Base-by-base conservation (phyloP, 306 rosid genomes). In the Nissolia schottii region DNA sequence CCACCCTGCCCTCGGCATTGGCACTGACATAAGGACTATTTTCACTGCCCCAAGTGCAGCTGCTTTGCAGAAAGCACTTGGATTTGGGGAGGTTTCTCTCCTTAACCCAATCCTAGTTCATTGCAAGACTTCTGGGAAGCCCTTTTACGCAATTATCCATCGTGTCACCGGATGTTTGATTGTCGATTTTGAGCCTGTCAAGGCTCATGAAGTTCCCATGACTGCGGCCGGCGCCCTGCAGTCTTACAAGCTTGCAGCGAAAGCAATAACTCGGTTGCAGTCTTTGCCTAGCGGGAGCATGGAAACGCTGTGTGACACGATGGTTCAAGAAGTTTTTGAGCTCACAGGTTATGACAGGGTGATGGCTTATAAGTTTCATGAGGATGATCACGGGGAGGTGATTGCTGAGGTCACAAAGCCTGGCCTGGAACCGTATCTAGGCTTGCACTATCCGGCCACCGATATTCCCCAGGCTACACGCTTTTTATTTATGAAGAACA, bases 311-410 rank as follows among this genome's bases (percentile, higher is more conserved):
- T 91, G 97, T 83, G 88, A 87, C 60, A 78, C 96, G 14, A 87
- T 89, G 97, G 90, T 87, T 34, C 88, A 89, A 67, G 96, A 89
- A 64, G 97, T 92, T 68, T 89, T 85, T 75, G 97, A 92, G 31
- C 88, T 89, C 71, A 89, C 97, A 3, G 97, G 93, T 35, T 92
- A 92, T 84, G 97, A 92, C 79, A 82, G 96, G 83, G 96, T 92
- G 65, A 92, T 92, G 96, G 93, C 87, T 56, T 92, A 92, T 84
- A 91, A 91, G 46, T 89, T 92, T 77, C 97, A 92, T 67, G 96
- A 92, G 25, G 97, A 92, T 73, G 96, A 87, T 73, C 97, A 89
- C 1, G 97, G 93, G 25, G 97, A 92, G 77, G 96, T 92, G 77
- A 77, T 92, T 23, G 75, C 97, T 29, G 97, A 89, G 82, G 73